Percentiles rank a stretch among this genome's conserved stretches.
These are phyloP conservation scores for Coemansia sp. DNA, from an alignment of 192 early-diverging fungal species.

Conservation along the genomic window DNA sequence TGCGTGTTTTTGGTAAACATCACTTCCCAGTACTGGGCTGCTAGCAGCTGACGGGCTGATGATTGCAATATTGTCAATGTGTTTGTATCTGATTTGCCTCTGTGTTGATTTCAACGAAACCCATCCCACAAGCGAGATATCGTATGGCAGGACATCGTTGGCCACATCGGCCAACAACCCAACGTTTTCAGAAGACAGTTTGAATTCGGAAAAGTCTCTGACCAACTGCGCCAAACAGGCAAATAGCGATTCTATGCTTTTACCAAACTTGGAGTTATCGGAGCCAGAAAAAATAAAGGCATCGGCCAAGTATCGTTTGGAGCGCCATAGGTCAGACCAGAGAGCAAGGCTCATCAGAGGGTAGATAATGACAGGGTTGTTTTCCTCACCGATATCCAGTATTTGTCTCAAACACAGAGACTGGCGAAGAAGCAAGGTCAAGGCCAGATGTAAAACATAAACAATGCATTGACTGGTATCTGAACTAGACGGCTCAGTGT, in stretches of 20 bases:
- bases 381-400: conserved; percentile 6
- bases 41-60: neutral
- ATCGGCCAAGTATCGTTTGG: neutral
- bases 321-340: conserved; percentile 47
- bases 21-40: neutral
- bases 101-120: conserved; percentile 19
- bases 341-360: conserved; percentile 25
- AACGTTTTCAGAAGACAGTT: neutral
- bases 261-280: neutral
- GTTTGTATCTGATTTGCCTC: conserved; percentile 13
- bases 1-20: neutral
- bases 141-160: conserved; percentile 25
- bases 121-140: conserved; percentile 41
- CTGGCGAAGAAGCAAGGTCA: conserved; percentile 21
- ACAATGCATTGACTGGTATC: no score
- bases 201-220: neutral
- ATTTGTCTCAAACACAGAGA: conserved; percentile 17
- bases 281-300: neutral
- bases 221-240: conserved; percentile 6
- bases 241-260: conserved; percentile 1
- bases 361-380: conserved; percentile 5
- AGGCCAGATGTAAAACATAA: conserved; percentile 14
- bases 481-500: neutral
- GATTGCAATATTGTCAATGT: neutral
- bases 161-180: neutral